Conservation (phyloP, 768 basidiomycete species). For the Phaeotremella fagi region DNA sequence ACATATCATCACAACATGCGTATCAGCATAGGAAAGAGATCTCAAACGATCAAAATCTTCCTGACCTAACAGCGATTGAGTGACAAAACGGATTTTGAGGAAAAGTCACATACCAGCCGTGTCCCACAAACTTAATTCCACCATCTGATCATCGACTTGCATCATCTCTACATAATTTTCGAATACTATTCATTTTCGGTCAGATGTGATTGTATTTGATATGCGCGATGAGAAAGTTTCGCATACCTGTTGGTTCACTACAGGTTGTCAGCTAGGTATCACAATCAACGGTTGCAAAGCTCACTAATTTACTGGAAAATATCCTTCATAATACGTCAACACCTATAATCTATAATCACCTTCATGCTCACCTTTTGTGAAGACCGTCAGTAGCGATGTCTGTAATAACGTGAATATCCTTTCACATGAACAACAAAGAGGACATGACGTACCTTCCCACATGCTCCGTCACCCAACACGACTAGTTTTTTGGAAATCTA, state of each 20-base stretch:
- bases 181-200: no score
- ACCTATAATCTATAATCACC: constrained; percentile 60
- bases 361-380: constrained; percentile 49
- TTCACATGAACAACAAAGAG: neutral
- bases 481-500: constrained; percentile 60
- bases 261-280: neutral
- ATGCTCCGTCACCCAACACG: constrained; percentile 95
- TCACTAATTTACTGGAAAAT: constrained; percentile 79
- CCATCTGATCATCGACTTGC: constrained; percentile 74
- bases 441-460: constrained; percentile 55
- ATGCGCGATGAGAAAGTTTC: constrained; percentile 64
- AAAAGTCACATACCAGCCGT: constrained; percentile 78
- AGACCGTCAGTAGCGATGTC: constrained; percentile 44
- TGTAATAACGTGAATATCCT: no score
- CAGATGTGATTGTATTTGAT: no score
- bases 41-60: constrained; percentile 74
- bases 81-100: no score
- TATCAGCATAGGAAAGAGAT: constrained; percentile 93
- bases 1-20: constrained; percentile 92
- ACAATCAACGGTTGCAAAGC: constrained; percentile 35
- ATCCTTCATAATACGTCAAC: constrained; percentile 65
- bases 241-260: constrained; percentile 42
- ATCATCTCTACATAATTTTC: constrained; percentile 95
- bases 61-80: constrained; percentile 24
- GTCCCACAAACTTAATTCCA: constrained; percentile 94